A percentile compares a stretch with the other conserved stretches of the same genome.
phyloP scores from a whole-genome alignment of 2,329 filamentous ascomycete genomes.

The Cercospora berteroae region DNA sequence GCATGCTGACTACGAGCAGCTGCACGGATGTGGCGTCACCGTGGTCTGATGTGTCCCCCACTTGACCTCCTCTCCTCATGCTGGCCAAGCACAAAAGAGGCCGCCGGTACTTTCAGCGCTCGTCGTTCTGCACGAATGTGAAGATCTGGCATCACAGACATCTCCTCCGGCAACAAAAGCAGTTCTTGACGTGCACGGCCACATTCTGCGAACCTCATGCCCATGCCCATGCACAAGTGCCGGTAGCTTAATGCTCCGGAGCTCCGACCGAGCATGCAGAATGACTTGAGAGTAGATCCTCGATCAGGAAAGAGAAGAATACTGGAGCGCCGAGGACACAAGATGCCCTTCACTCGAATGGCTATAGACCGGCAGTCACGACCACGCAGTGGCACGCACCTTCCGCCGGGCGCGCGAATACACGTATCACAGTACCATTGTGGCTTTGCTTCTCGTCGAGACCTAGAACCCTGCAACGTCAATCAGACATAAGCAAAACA shows the following conservation, averaged over 20 bases:
- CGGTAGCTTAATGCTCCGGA: not conserved
- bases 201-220: not conserved
- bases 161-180: not conserved
- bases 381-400: too few species aligned
- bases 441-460: not conserved
- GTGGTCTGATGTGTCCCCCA: not conserved
- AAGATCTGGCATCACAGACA: not conserved
- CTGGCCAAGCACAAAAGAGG: not conserved
- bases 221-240: not conserved
- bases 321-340: not conserved
- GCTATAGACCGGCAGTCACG: too few species aligned
- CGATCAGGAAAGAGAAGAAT: not conserved
- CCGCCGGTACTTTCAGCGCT: not conserved
- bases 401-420: too few species aligned
- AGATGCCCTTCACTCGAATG: too few species aligned
- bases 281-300: not conserved
- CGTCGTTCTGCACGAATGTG: not conserved
- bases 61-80: not conserved
- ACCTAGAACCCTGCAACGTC: not conserved
- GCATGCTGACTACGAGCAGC: not conserved
- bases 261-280: not conserved
- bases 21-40: not conserved
- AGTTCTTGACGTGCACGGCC: not conserved
- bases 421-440: too few species aligned
- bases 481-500: not conserved